These are phyloP conservation scores for Vigna mungo DNA, from an alignment of 306 rosid species.

Conservation along the genomic window DNA sequence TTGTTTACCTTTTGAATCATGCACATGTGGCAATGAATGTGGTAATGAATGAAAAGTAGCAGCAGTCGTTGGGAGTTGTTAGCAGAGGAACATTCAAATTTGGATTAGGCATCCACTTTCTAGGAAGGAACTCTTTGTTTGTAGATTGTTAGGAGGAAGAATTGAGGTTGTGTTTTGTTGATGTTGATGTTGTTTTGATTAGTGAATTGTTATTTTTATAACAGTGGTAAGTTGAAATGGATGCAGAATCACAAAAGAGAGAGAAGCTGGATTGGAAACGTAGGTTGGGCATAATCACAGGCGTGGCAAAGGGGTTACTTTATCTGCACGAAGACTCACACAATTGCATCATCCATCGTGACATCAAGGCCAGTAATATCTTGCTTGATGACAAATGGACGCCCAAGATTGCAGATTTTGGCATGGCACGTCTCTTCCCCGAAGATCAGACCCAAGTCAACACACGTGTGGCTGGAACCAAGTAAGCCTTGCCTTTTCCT, in stretches of 20 bases:
- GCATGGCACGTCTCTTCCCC: conserved; percentile 99
- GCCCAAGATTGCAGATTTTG: conserved; percentile 97
- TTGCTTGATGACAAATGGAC: conserved; percentile 90
- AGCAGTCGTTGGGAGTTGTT: neutral
- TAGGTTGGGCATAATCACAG: conserved; percentile 74
- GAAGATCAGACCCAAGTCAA: conserved; percentile 92
- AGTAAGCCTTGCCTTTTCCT: conserved; percentile 48
- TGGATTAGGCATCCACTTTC: neutral
- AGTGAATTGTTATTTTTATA: neutral
- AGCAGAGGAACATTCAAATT: neutral
- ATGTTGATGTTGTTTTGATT: neutral
- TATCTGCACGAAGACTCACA: conserved; percentile 97
- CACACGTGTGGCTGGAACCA: conserved; percentile 97
- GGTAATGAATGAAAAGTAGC: neutral
- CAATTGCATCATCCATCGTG: conserved; percentile 85
- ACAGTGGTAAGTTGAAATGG: conserved; percentile 11
- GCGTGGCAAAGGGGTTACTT: conserved; percentile 84
- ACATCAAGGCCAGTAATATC: conserved; percentile 91
- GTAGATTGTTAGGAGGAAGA: neutral
- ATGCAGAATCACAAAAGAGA: conserved; percentile 62
- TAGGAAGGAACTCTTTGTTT: neutral
- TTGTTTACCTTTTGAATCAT: conserved; percentile 24
- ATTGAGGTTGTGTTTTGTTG: neutral
- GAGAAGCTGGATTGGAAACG: conserved; percentile 87
- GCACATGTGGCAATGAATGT: neutral